These are phyloP conservation scores for Phytopythium delawarense DNA, from an alignment of 352 stramenopile species.

Conservation along the genomic window DNA sequence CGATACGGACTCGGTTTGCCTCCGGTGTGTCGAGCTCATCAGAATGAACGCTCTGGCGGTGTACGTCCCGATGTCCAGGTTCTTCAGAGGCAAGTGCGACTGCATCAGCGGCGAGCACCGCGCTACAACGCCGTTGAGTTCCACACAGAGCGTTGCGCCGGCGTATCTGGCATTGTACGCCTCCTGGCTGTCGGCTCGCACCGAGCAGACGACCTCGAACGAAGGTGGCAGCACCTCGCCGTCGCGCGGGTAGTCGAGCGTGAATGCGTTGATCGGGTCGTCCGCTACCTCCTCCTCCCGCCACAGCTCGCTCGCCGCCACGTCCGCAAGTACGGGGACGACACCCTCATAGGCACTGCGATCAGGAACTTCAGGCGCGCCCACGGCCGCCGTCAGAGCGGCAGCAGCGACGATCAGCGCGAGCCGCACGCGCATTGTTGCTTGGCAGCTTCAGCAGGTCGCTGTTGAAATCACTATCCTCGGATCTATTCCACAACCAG, in stretches of 20 bases:
- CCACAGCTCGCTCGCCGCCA: neutral
- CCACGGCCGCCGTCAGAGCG: neutral
- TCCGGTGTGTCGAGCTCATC: neutral
- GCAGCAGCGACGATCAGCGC: neutral
- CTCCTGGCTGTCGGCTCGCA: neutral
- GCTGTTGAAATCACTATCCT: too few species aligned
- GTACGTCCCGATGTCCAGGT: constrained; percentile 14
- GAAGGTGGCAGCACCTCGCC: neutral
- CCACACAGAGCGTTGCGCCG: constrained; percentile 15
- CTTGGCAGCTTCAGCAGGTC: too few species aligned
- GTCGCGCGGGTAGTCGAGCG: neutral
- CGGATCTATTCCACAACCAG: too few species aligned
- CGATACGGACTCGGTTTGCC: neutral
- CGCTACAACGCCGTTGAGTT: constrained; percentile 21
- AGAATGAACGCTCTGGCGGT: constrained; percentile 9
- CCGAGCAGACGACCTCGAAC: constrained; percentile 1
- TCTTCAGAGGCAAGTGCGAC: constrained; percentile 6
- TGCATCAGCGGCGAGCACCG: constrained; percentile 11
- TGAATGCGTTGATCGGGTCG: constrained; percentile 5
- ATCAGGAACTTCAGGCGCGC: neutral
- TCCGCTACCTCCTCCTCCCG: neutral
- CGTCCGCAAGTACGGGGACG: neutral
- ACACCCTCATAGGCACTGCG: neutral
- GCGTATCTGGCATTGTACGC: constrained; percentile 11
- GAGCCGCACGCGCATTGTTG: neutral